Percentiles rank a stretch among this genome's conserved stretches.
Conservation (phyloP, 768 basidiomycete species). For the Lentinula sp. region DNA sequence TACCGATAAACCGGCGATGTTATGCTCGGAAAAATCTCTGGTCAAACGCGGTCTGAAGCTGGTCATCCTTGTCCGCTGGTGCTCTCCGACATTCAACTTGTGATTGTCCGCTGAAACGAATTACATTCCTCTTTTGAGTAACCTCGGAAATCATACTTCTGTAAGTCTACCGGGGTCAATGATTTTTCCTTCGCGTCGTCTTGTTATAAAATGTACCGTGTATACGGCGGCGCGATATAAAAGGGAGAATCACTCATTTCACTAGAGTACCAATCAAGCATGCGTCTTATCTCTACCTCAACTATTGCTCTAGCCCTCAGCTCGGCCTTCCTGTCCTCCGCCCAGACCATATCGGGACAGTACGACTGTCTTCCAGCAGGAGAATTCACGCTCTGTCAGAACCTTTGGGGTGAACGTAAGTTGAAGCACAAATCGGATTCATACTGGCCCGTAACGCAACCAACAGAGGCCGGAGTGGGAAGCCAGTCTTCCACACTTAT, state of each 20-base stretch:
- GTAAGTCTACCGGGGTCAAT: neutral
- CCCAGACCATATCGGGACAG: constrained; percentile 38
- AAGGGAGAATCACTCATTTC: neutral
- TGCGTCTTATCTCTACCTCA: neutral
- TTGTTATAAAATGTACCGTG: neutral
- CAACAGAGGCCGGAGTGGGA: constrained; percentile 38
- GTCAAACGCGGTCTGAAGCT: neutral
- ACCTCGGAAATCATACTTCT: neutral
- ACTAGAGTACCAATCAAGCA: neutral
- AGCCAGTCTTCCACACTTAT: constrained; percentile 42
- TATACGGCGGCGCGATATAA: neutral
- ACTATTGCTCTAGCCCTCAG: neutral
- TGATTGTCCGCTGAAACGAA: neutral
- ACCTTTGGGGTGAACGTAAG: constrained; percentile 47
- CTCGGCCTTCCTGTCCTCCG: constrained; percentile 11
- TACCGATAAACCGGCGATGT: neutral
- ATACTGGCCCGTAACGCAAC: neutral
- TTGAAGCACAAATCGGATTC: neutral
- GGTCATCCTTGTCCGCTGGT: neutral
- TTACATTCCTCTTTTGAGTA: neutral
- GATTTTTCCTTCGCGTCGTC: neutral
- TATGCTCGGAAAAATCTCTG: neutral
- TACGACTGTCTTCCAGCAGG: constrained; percentile 40
- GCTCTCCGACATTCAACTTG: neutral
- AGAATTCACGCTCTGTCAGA: constrained; percentile 46